Base-by-base conservation (phyloP, 2,329 filamentous ascomycete species). In the Phoma sp. region DNA sequence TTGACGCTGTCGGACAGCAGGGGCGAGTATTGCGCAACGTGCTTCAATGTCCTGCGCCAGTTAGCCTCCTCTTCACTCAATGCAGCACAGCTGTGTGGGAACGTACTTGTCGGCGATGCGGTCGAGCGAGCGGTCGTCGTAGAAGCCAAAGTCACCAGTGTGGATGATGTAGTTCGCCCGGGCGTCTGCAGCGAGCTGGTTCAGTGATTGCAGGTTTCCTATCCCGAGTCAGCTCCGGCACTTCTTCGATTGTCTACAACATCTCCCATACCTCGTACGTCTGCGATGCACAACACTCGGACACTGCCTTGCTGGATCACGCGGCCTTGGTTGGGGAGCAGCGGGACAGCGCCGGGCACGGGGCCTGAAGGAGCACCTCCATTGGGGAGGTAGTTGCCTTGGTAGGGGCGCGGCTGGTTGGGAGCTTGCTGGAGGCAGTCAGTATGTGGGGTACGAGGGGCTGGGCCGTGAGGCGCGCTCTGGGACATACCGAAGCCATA, bases 71-170 rank as follows among this genome's bases (percentile, higher is more conserved):
- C 44, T 32, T 57, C 18, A 36, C n/a, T 22, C n/a, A 25, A 13
- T 23, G 38, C 33, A 27, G 37, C 35, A 18, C 29, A 27, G 18
- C 35, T 41, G 27, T 33, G 37, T 22, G 37, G 35, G 18, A 33
- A 80, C 87, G 81, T 79, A 96, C 91, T 99, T 99, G 78, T 99
- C 95, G 36, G 95, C 95, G 80, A 99, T 98, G 71, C 95, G 89
- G 71, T 98, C 93, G 64, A 99, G 82, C 32, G 95, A 99, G 49
- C 89, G 91, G 69, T 96, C 90, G 77, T 99, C 95, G 80, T 99
- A 99, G 80, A 99, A 99, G 60, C 95, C 95, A 75, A 99, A 99
- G 77, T 99, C 95, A 76, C 95, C 95, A 18, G 95, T 99, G 78
- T 99, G 95, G 71, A 99, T 92, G 77, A 99, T 96, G 80, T 97